Base-by-base conservation (phyloP, 2,329 filamentous ascomycete genomes). In the Arachnomyces sp. region DNA sequence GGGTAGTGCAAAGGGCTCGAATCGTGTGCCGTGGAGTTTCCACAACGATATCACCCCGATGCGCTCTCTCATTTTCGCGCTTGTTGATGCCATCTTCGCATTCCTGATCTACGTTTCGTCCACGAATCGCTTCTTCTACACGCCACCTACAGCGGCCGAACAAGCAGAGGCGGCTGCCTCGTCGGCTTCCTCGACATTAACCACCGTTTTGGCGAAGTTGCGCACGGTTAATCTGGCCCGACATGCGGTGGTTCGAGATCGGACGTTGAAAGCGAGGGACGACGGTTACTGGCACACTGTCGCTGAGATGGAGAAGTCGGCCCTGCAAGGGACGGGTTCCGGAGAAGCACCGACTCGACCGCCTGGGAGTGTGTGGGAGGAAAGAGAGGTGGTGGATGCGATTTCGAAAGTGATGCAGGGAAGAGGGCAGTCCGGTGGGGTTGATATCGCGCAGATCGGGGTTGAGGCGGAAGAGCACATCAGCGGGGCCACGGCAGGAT, bases 391-490 rank as follows among this genome's bases (percentile, higher is more conserved):
- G 16, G 61, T 67, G 40, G 67, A 71, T 7, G 81, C 82, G 33
- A 86, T 95, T 66, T 82, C 78, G 5, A 69, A 75, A 38, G 78
- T 85, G 16, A 83, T 93, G 74, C 84, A 88, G 68, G 84, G 90
- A 47, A 73, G 61, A 11, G 39, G 39, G 28, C 12, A 55, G 17
- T 5, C 5, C 9, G 21, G 21, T 25, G 21, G 21, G 21, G 21
- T 25, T 5, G 21, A 25, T 25, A 5, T 25, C 9, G 21, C 21
- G 21, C 21, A 25, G 21, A 9, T 25, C 5, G 21, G 21, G 9
- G 21, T 25, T 25, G 21, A 25, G 21, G 21, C 21, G 21, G 21
- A 25, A 9, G 21, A 25, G 21, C 21, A 25, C 9, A 9, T 25
- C 9, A 25, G 21, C 21, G 21, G 21, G 9, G 21, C 21, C 5